A percentile compares a stretch with the other conserved stretches of the same genome.
phyloP scores from a whole-genome alignment of 139 green algal genomes.

The Closterium sp. region DNA sequence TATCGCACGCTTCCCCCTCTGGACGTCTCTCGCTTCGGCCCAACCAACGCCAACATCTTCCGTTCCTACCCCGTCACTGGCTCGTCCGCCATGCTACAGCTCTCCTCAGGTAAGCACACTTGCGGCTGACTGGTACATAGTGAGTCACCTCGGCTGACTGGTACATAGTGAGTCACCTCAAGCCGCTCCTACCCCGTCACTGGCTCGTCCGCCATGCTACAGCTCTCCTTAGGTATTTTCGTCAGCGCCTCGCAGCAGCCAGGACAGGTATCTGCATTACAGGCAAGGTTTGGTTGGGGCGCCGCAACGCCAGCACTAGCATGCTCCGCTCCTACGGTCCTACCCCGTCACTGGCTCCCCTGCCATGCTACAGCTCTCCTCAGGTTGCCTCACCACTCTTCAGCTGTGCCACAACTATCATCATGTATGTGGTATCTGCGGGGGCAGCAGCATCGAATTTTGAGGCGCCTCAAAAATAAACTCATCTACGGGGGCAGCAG shows the following conservation, averaged over 20 bases:
- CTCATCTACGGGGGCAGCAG: constrained; percentile 2
- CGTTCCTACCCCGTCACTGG: constrained; percentile 3
- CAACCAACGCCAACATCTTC: background rate
- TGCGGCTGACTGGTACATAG: too few species aligned
- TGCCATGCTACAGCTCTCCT: background rate
- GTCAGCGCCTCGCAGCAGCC: too few species aligned
- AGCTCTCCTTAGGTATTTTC: too few species aligned
- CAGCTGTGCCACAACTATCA: too few species aligned
- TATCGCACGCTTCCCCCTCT: background rate
- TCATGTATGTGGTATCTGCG: background rate
- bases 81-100: background rate
- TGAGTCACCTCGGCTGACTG: too few species aligned
- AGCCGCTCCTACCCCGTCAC: background rate
- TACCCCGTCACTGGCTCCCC: background rate
- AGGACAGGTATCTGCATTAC: too few species aligned
- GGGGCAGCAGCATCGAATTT: background rate
- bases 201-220: background rate
- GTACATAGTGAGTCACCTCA: too few species aligned
- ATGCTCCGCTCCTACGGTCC: too few species aligned
- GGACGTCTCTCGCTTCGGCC: background rate
- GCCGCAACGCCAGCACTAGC: too few species aligned
- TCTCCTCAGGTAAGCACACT: background rate
- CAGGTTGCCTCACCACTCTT: too few species aligned
- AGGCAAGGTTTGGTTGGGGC: too few species aligned
- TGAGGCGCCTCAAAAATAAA: background rate